phyloP scores from a whole-genome alignment of 805 yeast genomes.

The Metschnikowia aberdeeniae region DNA sequence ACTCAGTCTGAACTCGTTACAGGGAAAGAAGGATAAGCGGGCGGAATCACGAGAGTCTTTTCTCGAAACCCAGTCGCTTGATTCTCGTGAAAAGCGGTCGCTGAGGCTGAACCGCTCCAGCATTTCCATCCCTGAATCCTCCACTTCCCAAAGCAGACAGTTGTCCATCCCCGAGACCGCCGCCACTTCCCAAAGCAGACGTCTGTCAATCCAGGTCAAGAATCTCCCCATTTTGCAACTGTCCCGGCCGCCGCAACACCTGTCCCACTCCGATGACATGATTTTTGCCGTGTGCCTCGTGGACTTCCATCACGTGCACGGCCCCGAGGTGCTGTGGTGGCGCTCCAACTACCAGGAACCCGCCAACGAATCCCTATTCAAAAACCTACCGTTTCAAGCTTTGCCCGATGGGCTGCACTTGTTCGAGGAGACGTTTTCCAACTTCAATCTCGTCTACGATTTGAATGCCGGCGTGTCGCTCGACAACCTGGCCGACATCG shows the following conservation, averaged over 20 bases:
- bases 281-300: constrained; percentile 85
- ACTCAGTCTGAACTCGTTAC: constrained; percentile 17
- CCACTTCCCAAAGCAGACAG: constrained; percentile 6
- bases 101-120: constrained; percentile 1
- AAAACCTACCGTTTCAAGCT: constrained; percentile 88
- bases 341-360: constrained; percentile 41
- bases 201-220: constrained; percentile 31
- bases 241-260: constrained; percentile 23
- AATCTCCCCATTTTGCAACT: constrained; percentile 31
- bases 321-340: constrained; percentile 96
- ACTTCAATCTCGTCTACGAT: constrained; percentile 78
- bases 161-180: constrained; percentile 22
- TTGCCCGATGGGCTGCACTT: constrained; percentile 95
- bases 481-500: constrained; percentile 36
- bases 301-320: constrained; percentile 86
- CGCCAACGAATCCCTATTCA: constrained; percentile 51
- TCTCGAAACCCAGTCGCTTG: not conserved
- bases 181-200: constrained; percentile 5
- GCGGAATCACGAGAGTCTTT: not conserved
- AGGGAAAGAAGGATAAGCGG: not conserved
- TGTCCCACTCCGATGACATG: constrained; percentile 30
- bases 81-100: not conserved
- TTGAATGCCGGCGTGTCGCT: constrained; percentile 45
- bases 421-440: constrained; percentile 88
- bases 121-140: not conserved